Percentiles rank a stretch among this genome's conserved stretches.
Conservation (phyloP, 768 basidiomycete species). For the Kwoniella mangroviensis region DNA sequence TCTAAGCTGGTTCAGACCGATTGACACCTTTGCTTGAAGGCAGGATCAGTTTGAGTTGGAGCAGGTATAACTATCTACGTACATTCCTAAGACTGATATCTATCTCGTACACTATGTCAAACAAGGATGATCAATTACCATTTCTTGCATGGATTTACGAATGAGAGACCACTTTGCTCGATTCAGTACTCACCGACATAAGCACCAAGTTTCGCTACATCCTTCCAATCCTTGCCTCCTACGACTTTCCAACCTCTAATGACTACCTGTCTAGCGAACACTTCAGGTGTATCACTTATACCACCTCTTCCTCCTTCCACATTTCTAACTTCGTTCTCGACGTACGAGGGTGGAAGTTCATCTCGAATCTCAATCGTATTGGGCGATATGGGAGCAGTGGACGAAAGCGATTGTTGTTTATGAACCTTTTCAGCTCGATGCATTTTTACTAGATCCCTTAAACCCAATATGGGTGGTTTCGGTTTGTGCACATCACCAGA, state of each 20-base stretch:
- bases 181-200: slow-evolving; percentile 51
- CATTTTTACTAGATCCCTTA: slow-evolving; percentile 31
- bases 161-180: neutral
- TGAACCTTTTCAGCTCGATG: slow-evolving; percentile 7
- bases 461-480: slow-evolving; percentile 12
- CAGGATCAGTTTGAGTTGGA: neutral
- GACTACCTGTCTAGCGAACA: slow-evolving; percentile 47
- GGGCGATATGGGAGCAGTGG: neutral
- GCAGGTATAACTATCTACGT: neutral
- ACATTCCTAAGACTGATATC: slow-evolving; percentile 43
- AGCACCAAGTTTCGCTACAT: slow-evolving; percentile 47
- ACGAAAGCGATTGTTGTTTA: neutral
- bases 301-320: slow-evolving; percentile 1
- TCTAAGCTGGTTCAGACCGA: too few species aligned
- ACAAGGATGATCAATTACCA: neutral
- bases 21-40: too few species aligned
- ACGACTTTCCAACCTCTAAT: slow-evolving; percentile 53
- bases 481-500: slow-evolving; percentile 1
- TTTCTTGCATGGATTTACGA: too few species aligned
- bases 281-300: neutral
- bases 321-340: neutral
- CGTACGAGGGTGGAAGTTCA: slow-evolving; percentile 10
- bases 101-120: slow-evolving; percentile 48
- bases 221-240: slow-evolving; percentile 48
- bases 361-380: neutral